Evolutionary conservation across 2,329 filamentous ascomycete genomes (phyloP).

Genomic region (Cordyceps cateniannulata): DNA sequence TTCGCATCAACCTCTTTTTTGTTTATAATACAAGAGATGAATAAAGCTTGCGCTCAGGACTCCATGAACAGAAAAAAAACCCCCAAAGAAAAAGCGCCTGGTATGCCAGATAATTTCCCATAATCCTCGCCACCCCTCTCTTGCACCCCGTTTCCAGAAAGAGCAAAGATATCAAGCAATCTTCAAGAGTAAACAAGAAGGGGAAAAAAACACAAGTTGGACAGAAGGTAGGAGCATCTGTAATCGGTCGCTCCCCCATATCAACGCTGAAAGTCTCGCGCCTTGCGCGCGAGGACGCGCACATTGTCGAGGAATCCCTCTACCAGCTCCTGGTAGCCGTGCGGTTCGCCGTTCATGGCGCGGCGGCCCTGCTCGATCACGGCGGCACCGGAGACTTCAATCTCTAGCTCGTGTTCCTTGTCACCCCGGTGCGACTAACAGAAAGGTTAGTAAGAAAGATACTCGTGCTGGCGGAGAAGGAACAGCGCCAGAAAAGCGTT

Average conservation of each 20-base stretch:
- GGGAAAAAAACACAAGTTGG: not conserved
- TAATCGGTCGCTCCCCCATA: too few species aligned
- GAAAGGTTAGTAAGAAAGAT: too few species aligned
- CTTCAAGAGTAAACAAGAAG: not conserved
- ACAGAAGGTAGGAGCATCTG: not conserved
- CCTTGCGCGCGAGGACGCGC: conserved; percentile 47
- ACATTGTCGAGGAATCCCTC: conserved; percentile 72
- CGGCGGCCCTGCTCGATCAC: conserved; percentile 60
- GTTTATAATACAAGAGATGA: not conserved
- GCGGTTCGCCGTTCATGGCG: conserved; percentile 43
- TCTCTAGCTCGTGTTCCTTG: conserved; percentile 75
- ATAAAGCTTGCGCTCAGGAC: not conserved
- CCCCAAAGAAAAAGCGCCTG: conserved; percentile 7
- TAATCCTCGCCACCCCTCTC: not conserved
- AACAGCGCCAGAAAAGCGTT: too few species aligned
- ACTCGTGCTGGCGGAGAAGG: too few species aligned
- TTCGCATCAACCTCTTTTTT: not conserved
- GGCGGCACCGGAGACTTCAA: conserved; percentile 62
- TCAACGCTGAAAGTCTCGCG: conserved; percentile 24
- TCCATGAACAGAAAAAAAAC: not conserved
- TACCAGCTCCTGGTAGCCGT: conserved; percentile 61
- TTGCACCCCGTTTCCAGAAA: not conserved
- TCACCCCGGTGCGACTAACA: conserved; percentile 29
- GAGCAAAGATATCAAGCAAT: not conserved
- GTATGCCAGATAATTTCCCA: not conserved